These are phyloP conservation scores for Elongisporangium anandrum DNA, from an alignment of 352 stramenopile genomes.

Conservation along the genomic window DNA sequence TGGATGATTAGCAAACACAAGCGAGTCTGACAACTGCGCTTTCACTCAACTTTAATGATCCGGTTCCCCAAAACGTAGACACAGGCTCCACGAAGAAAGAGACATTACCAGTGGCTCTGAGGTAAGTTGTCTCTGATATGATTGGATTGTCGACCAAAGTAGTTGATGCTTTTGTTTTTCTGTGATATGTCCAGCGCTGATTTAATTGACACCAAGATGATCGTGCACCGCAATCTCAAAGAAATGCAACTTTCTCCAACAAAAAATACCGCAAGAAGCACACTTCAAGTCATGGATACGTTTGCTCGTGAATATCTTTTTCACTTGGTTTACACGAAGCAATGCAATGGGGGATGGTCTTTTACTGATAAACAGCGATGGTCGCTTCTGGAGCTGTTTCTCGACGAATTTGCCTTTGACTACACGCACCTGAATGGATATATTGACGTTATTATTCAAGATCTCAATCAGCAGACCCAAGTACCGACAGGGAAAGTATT, in stretches of 20 bases:
- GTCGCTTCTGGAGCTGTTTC: constrained; percentile 26
- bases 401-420: constrained; percentile 35
- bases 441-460: constrained; percentile 38
- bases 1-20: background rate
- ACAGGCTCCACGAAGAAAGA: background rate
- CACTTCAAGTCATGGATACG: constrained; percentile 12
- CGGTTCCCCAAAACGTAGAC: background rate
- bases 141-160: background rate
- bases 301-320: constrained; percentile 23
- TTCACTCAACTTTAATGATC: background rate
- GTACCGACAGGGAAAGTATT: constrained; percentile 10
- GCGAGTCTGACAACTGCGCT: background rate
- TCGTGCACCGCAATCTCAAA: background rate
- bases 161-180: background rate
- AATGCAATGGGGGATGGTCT: background rate
- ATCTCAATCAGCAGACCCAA: constrained; percentile 10
- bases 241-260: background rate
- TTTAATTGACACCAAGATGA: background rate
- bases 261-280: background rate
- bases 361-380: constrained; percentile 12
- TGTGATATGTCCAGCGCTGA: background rate
- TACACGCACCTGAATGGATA: constrained; percentile 33
- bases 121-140: background rate
- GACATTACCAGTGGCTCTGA: background rate
- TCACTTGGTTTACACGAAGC: constrained; percentile 1